Evolutionary conservation across 305 asterid genomes (phyloP), one percentile per base, ranked within the genome.

Genomic region (Striga hermonthica): DNA sequence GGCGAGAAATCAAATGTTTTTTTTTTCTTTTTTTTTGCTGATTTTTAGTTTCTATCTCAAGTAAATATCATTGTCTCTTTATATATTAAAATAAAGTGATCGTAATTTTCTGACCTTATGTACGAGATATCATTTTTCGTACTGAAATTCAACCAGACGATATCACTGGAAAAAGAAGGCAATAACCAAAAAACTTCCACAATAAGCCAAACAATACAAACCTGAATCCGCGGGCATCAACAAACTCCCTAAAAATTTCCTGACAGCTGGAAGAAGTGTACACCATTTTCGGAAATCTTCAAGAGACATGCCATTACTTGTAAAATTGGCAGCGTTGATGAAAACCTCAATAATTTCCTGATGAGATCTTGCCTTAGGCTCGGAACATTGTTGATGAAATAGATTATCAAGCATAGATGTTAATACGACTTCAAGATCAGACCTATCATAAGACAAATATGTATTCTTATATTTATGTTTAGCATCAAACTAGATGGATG

Each of bases 271-370:
- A 80, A 88, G 85, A 74, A 68, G 89, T 60, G 82, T 57, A 69
- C 95, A 86, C 97, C 98, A 90, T 60, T 67, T 84, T 69, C 77
- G 86, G 73, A 90, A 93, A 68, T 87, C 90, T 74, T 82, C 94
- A 47, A 78, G 82, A 52, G 96, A 82, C 85, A 92, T 62, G 77
- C 72, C 59, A 65, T 80, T 82, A 47, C 54, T 75, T 37, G 80
- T 64, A 52, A 71, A 78, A 74, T 78, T 77, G 52, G 89, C 84
- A 35, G 89, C 83, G 69, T 73, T 74, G 62, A 82, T 68, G 74
- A 87, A 81, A 75, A 72, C 81, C 59, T 75, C 83, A 53, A 79
- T 69, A 68, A 82, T 60, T 67, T 82, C 89, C 60, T 70, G 44
- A 7, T 47, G 52, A 11, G 91, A 68, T 56, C 76, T 74, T 59